These are phyloP conservation scores for Filobasidium floriforme DNA, from an alignment of 768 basidiomycete genomes.

Conservation along the genomic window DNA sequence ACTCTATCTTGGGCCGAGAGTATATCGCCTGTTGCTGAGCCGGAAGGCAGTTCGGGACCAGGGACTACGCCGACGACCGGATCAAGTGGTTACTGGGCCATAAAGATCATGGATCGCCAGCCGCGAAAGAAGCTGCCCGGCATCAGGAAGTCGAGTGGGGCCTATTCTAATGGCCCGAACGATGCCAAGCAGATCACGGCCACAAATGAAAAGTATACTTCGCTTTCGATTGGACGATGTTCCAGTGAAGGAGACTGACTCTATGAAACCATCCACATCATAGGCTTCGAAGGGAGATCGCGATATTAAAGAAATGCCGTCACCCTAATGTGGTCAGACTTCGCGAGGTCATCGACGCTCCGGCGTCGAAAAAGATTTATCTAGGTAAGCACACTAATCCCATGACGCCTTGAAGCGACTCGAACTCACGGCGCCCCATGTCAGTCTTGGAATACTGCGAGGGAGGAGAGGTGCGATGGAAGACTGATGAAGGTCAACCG, in stretches of 20 bases:
- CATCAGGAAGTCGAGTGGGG: conserved; percentile 57
- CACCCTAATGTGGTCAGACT: conserved; percentile 84
- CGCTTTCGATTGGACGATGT: background rate
- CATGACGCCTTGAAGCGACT: background rate
- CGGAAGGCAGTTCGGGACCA: background rate
- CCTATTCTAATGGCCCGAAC: conserved; percentile 7
- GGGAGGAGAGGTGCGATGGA: conserved; percentile 92
- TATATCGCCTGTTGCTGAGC: background rate
- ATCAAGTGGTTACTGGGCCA: conserved; percentile 40
- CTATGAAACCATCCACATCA: background rate
- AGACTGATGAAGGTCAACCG: conserved; percentile 57
- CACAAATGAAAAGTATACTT: conserved; percentile 39
- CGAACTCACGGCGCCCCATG: background rate
- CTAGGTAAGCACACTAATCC: conserved; percentile 61
- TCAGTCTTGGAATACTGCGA: conserved; percentile 92
- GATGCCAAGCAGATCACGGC: conserved; percentile 4
- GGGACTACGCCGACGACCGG: conserved; percentile 17
- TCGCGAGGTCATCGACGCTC: conserved; percentile 91
- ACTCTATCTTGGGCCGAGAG: background rate
- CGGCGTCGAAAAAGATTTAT: conserved; percentile 76
- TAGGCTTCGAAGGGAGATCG: conserved; percentile 87
- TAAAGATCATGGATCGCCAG: conserved; percentile 47
- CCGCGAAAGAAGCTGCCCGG: conserved; percentile 65
- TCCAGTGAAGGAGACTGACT: background rate
- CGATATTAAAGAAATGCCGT: conserved; percentile 94